phyloP scores from a whole-genome alignment of 495 filamentous ascomycete species.

The Penicillium bovifimosum region DNA sequence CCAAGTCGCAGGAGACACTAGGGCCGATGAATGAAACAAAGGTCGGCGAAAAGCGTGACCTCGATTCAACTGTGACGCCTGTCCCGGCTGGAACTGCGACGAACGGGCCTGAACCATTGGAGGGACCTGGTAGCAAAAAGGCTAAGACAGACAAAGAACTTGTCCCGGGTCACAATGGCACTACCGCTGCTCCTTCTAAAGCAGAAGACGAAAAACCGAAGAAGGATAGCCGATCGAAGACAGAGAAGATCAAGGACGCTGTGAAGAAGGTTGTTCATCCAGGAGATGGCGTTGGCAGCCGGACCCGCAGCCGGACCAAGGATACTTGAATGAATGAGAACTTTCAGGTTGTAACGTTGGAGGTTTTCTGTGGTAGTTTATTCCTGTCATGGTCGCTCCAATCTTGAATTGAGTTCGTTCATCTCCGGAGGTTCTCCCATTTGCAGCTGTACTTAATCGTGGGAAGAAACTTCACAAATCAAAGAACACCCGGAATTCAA shows the following conservation, averaged over 20 bases:
- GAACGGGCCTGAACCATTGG: slow-evolving; percentile 9
- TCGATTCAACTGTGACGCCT: slow-evolving; percentile 16
- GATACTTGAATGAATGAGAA: slow-evolving; percentile 6
- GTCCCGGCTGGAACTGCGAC: not conserved
- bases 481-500: not conserved
- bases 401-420: not conserved
- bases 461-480: not conserved
- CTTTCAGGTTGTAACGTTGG: not conserved
- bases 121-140: slow-evolving; percentile 25
- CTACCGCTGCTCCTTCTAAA: not conserved
- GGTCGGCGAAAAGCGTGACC: slow-evolving; percentile 30
- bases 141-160: slow-evolving; percentile 22
- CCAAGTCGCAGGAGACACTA: not conserved
- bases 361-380: not conserved
- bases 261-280: slow-evolving; percentile 29
- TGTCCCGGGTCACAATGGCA: slow-evolving; percentile 12
- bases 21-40: slow-evolving; percentile 13
- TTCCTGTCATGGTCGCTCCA: not conserved
- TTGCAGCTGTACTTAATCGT: not conserved
- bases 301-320: slow-evolving; percentile 42
- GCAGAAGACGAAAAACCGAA: slow-evolving; percentile 22
- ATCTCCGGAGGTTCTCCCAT: not conserved
- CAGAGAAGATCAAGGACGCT: slow-evolving; percentile 32
- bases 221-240: slow-evolving; percentile 31
- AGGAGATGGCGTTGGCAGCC: slow-evolving; percentile 34